phyloP scores from a whole-genome alignment of 768 basidiomycete species.

The Pulveroboletus sp. region DNA sequence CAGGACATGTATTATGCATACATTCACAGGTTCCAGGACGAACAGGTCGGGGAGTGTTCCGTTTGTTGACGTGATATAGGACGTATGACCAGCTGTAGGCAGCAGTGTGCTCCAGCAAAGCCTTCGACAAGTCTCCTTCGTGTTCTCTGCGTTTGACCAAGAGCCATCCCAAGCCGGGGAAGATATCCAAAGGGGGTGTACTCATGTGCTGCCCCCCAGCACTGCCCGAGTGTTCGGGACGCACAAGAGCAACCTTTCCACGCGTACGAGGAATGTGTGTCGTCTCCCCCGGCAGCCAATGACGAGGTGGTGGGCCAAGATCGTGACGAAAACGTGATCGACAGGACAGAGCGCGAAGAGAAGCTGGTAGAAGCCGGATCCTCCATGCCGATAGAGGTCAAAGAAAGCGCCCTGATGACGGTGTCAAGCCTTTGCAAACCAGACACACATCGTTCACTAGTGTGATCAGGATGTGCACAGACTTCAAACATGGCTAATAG shows the following conservation, averaged over 20 bases:
- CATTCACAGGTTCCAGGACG: conserved; percentile 62
- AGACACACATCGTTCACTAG: conserved; percentile 49
- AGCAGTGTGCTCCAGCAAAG: conserved; percentile 70
- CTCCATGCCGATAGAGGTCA: conserved; percentile 56
- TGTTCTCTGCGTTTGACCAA: conserved; percentile 60
- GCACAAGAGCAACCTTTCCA: conserved; percentile 44
- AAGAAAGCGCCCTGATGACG: conserved; percentile 57
- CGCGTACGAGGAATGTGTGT: conserved; percentile 7
- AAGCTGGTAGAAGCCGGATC: conserved; percentile 52
- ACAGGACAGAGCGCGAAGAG: conserved; percentile 46
- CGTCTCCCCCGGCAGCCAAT: neutral
- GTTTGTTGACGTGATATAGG: conserved; percentile 49
- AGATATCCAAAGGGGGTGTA: conserved; percentile 56
- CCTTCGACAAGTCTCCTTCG: conserved; percentile 67
- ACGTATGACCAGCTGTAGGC: conserved; percentile 60
- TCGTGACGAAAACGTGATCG: conserved; percentile 27
- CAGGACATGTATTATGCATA: conserved; percentile 29
- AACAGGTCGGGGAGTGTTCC: conserved; percentile 45
- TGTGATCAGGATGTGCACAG: conserved; percentile 62
- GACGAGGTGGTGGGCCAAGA: conserved; percentile 6
- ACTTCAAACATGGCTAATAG: conserved; percentile 69
- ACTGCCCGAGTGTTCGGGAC: conserved; percentile 46
- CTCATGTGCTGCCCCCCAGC: conserved; percentile 48
- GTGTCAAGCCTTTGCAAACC: conserved; percentile 61
- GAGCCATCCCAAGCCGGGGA: conserved; percentile 60